phyloP scores from a whole-genome alignment of 257 asterid species.

The Solanum infundibuliforme region DNA sequence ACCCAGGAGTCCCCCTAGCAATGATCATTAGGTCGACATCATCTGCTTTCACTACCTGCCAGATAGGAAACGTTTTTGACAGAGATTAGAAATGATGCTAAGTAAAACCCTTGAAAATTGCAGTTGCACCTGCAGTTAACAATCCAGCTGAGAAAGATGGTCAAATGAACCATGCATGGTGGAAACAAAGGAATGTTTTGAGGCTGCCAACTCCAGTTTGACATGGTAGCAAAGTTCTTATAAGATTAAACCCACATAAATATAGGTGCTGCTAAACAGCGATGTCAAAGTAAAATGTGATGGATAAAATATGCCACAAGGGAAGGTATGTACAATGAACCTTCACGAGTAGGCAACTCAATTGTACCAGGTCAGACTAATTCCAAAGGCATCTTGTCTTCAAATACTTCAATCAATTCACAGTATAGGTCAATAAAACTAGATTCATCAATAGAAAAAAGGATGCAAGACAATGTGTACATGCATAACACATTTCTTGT shows the following conservation, averaged over 20 bases:
- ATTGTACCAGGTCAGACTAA: not conserved
- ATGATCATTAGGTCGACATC: slow-evolving; percentile 75
- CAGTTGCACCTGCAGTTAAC: not conserved
- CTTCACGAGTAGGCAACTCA: not conserved
- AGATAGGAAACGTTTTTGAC: not conserved
- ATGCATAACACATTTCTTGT: not conserved
- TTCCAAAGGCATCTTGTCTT: not conserved
- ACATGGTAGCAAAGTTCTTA: not conserved
- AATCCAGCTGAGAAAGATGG: not conserved
- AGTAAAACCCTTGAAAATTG: not conserved
- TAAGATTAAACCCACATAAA: not conserved
- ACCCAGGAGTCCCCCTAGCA: slow-evolving; percentile 89
- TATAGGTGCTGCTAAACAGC: not conserved
- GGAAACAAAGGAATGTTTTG: not conserved
- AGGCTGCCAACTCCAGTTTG: not conserved
- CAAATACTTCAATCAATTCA: not conserved
- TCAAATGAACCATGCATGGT: not conserved
- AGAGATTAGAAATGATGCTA: not conserved
- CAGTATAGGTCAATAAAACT: not conserved
- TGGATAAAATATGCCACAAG: not conserved
- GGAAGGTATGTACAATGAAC: not conserved
- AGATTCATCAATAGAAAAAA: not conserved
- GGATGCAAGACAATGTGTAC: not conserved
- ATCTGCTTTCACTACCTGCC: slow-evolving; percentile 80
- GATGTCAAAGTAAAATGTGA: not conserved